These are phyloP conservation scores for Gnomoniopsis sp. DNA, from an alignment of 2,329 filamentous ascomycete species.

Conservation along the genomic window DNA sequence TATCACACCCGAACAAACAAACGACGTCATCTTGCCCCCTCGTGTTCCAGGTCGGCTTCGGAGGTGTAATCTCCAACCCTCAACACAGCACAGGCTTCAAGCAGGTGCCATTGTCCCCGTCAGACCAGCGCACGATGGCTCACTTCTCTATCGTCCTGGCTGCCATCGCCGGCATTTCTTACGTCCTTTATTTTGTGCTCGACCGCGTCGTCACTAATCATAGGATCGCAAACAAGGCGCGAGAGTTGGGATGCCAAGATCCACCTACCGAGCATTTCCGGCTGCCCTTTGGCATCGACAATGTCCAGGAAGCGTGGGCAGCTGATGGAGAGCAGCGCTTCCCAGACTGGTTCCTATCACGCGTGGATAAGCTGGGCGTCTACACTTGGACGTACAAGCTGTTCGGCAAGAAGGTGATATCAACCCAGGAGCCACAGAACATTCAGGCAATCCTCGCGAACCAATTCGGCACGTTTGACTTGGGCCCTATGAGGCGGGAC, in stretches of 20 bases:
- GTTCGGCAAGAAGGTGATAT: conserved; percentile 3
- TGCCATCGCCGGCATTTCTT: conserved; percentile 6
- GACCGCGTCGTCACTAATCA: background rate
- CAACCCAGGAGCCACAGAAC: conserved; percentile 12
- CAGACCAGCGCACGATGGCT: conserved; percentile 1
- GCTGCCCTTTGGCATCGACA: conserved; percentile 6
- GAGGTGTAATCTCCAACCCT: background rate
- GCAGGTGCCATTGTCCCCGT: no score
- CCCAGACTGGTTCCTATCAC: background rate
- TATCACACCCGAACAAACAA: no score
- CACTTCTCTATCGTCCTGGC: conserved; percentile 10
- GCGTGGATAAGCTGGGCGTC: background rate
- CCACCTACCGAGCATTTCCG: background rate
- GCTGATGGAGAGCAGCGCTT: conserved; percentile 11
- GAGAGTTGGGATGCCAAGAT: conserved; percentile 10
- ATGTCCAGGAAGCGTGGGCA: background rate
- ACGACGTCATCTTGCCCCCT: background rate
- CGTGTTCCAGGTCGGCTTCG: background rate
- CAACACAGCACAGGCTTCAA: background rate
- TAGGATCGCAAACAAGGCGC: conserved; percentile 1
- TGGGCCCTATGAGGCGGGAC: conserved; percentile 4
- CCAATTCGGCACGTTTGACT: conserved; percentile 16
- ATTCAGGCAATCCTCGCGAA: conserved; percentile 14
- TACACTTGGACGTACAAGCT: conserved; percentile 4
- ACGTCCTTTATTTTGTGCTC: conserved; percentile 7